phyloP scores from a whole-genome alignment of 352 stramenopile species.

The Peronosclerospora sorghi region DNA sequence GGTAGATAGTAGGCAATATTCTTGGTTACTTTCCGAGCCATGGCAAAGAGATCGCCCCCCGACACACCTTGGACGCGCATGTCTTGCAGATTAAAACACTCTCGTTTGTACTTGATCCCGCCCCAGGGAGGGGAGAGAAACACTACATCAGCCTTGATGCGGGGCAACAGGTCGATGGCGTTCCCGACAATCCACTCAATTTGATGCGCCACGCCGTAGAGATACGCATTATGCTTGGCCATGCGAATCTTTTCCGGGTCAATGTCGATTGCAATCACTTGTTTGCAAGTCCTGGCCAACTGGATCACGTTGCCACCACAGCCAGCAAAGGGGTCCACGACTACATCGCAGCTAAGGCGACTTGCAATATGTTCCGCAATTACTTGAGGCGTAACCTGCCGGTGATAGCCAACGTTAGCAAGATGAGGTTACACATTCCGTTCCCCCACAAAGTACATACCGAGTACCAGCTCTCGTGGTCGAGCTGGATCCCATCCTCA shows the following conservation, averaged over 20 bases:
- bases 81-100: conserved; percentile 41
- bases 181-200: conserved; percentile 90
- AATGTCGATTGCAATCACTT: conserved; percentile 90
- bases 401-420: background rate
- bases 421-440: background rate
- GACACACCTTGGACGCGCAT: conserved; percentile 56
- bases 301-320: conserved; percentile 91
- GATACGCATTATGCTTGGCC: conserved; percentile 82
- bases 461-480: conserved; percentile 90
- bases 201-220: conserved; percentile 85
- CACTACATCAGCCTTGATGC: conserved; percentile 69
- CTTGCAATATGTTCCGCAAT: conserved; percentile 83
- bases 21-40: conserved; percentile 39
- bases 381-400: conserved; percentile 81
- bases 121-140: conserved; percentile 90
- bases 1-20: conserved; percentile 83
- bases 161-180: conserved; percentile 66
- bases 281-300: conserved; percentile 77
- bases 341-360: conserved; percentile 67
- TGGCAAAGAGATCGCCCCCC: conserved; percentile 50
- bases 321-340: conserved; percentile 88
- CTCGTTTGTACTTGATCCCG: conserved; percentile 60
- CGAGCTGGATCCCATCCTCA: conserved; percentile 85
- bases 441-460: conserved; percentile 12
- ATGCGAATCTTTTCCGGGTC: conserved; percentile 84